Percentiles rank a stretch among this genome's conserved stretches.
These are phyloP conservation scores for Brassica hybrid DNA, from an alignment of 441 rosid species.

Conservation along the genomic window DNA sequence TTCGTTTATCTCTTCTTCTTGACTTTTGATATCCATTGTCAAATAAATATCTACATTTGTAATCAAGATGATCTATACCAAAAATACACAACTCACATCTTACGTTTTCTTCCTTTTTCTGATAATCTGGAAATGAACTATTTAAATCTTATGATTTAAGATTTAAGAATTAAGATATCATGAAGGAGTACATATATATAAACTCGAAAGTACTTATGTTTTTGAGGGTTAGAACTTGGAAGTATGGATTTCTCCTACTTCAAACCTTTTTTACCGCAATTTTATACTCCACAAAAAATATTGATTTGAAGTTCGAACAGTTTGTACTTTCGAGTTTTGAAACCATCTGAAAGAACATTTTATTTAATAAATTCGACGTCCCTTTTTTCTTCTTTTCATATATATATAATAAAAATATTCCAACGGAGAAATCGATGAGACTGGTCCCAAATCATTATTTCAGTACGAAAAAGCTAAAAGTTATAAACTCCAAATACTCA, in stretches of 20 bases:
- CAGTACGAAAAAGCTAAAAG: not conserved
- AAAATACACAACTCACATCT: not conserved
- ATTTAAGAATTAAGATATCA: no score
- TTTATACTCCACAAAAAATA: not conserved
- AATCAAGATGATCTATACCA: not conserved
- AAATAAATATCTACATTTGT: not conserved
- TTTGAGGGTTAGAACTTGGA: no score
- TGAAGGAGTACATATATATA: no score
- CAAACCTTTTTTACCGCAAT: no score
- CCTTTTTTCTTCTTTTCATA: no score
- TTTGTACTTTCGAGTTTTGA: no score
- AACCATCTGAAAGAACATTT: slow-evolving; percentile 14
- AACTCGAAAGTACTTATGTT: no score
- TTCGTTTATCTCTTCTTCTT: not conserved
- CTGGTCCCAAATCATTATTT: slow-evolving; percentile 13
- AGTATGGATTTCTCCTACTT: no score
- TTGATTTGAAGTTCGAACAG: no score
- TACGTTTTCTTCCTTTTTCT: not conserved
- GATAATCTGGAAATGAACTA: not conserved
- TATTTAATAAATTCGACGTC: not conserved
- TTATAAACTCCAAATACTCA: slow-evolving; percentile 2
- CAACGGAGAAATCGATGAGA: slow-evolving; percentile 33
- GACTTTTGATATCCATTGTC: slow-evolving; percentile 7
- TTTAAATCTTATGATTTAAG: no score
- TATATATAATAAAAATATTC: not conserved